Percentiles rank a stretch among this genome's conserved stretches.
Evolutionary conservation across 768 basidiomycete genomes (phyloP).

Genomic region (Xerocomellus amylosporus): DNA sequence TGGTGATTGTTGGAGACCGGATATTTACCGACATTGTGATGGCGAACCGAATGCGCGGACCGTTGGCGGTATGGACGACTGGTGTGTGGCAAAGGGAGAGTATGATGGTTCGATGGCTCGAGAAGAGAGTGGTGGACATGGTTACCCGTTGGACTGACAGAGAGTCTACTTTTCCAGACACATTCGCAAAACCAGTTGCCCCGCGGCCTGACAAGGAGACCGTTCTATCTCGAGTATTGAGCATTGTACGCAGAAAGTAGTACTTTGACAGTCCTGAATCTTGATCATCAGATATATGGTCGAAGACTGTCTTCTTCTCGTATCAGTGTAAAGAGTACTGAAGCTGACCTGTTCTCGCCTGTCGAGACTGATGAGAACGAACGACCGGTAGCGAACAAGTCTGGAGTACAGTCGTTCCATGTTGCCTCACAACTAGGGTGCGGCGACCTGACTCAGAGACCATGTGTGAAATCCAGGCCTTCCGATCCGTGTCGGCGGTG

Average conservation of each 20-base stretch:
- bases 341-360: too few species aligned
- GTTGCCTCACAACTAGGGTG: too few species aligned
- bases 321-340: too few species aligned
- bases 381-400: too few species aligned
- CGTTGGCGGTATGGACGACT: conserved; percentile 68
- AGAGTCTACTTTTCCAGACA: not conserved
- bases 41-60: conserved; percentile 72
- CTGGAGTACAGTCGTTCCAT: too few species aligned
- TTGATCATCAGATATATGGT: too few species aligned
- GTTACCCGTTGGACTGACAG: conserved; percentile 41
- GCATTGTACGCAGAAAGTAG: not conserved
- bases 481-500: too few species aligned
- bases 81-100: conserved; percentile 68
- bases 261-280: too few species aligned
- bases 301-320: too few species aligned
- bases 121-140: conserved; percentile 47
- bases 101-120: conserved; percentile 58
- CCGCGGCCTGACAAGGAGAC: not conserved
- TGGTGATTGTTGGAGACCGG: conserved; percentile 88
- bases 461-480: too few species aligned
- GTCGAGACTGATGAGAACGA: too few species aligned
- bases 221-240: not conserved
- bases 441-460: too few species aligned
- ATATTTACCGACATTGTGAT: conserved; percentile 90
- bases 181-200: not conserved